These are phyloP conservation scores for Taiozyma sp. DNA, from an alignment of 1,139 yeast genomes.

Conservation along the genomic window DNA sequence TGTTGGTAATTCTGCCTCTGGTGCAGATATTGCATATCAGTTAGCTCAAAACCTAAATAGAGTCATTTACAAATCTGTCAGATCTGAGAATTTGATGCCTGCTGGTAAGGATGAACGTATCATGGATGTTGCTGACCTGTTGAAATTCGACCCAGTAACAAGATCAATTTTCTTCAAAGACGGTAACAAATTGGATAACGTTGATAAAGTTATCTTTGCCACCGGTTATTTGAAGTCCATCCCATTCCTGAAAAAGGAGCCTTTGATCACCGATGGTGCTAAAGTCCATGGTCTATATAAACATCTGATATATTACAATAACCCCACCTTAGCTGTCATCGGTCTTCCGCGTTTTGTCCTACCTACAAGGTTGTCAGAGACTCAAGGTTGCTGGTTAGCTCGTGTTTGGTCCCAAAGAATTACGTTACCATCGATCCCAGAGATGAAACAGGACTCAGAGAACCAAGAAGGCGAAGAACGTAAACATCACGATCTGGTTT, in stretches of 20 bases:
- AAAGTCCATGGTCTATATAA: slow-evolving; percentile 21
- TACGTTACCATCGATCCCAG: slow-evolving; percentile 15
- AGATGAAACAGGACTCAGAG: slow-evolving; percentile 21
- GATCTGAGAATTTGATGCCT: slow-evolving; percentile 22
- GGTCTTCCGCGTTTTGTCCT: slow-evolving; percentile 24
- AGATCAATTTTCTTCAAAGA: slow-evolving; percentile 25
- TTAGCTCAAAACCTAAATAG: slow-evolving; percentile 17
- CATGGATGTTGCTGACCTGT: slow-evolving; percentile 28
- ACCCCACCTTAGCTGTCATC: slow-evolving; percentile 39
- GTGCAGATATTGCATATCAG: slow-evolving; percentile 33
- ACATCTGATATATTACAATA: slow-evolving; percentile 25
- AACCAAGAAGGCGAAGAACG: slow-evolving; percentile 18
- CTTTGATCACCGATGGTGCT: slow-evolving; percentile 20
- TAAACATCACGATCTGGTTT: slow-evolving; percentile 22
- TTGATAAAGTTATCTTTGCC: slow-evolving; percentile 38
- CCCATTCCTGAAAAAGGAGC: slow-evolving; percentile 33
- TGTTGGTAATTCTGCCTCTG: slow-evolving; percentile 43
- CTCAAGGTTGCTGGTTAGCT: slow-evolving; percentile 28
- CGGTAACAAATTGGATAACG: slow-evolving; percentile 30
- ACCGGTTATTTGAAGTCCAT: slow-evolving; percentile 42
- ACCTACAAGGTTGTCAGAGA: slow-evolving; percentile 26
- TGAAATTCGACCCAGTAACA: slow-evolving; percentile 27
- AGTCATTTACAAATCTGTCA: slow-evolving; percentile 24
- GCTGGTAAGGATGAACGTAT: slow-evolving; percentile 32
- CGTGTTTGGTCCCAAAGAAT: slow-evolving; percentile 26